Evolutionary conservation across 345 rosid species (phyloP), one percentile per base, ranked within the genome.

Genomic region (Citrus maxima): DNA sequence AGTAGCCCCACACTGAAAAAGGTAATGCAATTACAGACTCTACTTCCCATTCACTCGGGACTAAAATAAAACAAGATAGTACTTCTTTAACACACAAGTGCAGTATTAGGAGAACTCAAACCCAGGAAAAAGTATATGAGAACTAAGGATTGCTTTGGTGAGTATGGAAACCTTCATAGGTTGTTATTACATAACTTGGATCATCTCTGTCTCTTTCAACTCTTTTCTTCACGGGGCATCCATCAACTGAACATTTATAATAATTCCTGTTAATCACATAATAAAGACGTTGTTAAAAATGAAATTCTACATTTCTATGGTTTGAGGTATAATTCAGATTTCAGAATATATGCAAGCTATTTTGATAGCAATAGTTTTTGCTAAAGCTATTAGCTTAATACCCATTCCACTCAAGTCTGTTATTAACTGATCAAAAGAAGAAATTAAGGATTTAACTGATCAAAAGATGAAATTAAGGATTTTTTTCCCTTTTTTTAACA

Each of bases 181-280:
- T 96, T 56, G 99, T 94, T 59, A 96, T 91, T 22, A 96, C 98
- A 62, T 85, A 96, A 38, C 83, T 82, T 5, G 87, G 81, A 80
- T 96, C 98, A 12, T 90, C 97, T 49, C 65, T 81, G 24, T 96
- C 97, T 84, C 98, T 87, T 83, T 96, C 99, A 18, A 96, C 88
- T 78, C 98, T 87, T 89, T 96, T 96, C 91, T 96, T 94, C 74
- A 96, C 98, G 0, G 88, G 88, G 79, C 99, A 96, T 4, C 92
- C 91, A 70, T 91, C 95, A 14, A 75, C 83, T 0, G 94, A 89
- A 71, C 99, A 96, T 81, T 80, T 91, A 74, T 88, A 96, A 72
- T 96, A 96, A 73, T 96, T 96, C 94, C 98, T 95, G 80, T 40
- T 61, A 56, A 78, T 77, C 77, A 78, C 77, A 64, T 3, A 6